A percentile compares a stretch with the other conserved stretches of the same genome.
phyloP scores from a whole-genome alignment of 441 rosid genomes.

The Erodium chrysanthum region DNA sequence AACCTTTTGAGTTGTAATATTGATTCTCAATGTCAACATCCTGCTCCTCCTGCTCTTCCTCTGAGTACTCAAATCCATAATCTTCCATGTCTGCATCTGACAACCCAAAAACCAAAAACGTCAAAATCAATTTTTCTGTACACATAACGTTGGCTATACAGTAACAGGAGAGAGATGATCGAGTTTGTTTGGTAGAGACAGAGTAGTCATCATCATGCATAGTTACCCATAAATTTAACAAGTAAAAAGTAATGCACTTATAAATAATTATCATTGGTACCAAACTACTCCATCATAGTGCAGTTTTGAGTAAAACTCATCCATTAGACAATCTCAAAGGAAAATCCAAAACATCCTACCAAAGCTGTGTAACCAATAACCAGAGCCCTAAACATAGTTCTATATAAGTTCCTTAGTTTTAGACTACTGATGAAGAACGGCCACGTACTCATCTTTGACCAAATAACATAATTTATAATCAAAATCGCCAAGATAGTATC shows the following conservation, averaged over 20 bases:
- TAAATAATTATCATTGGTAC: neutral
- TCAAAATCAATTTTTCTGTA: neutral
- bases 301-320: neutral
- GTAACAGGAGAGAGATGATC: neutral
- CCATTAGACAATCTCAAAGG: neutral
- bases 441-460: neutral
- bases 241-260: neutral
- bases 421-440: neutral
- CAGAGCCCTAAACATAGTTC: neutral
- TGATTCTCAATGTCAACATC: constrained; percentile 96
- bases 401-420: neutral
- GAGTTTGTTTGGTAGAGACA: neutral
- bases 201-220: neutral
- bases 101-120: constrained; percentile 3
- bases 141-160: neutral
- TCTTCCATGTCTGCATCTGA: constrained; percentile 99
- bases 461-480: neutral
- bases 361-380: neutral
- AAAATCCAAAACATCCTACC: neutral
- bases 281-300: neutral
- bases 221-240: neutral
- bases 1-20: constrained; percentile 91
- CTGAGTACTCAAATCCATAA: constrained; percentile 93
- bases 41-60: constrained; percentile 95
- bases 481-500: neutral